phyloP scores from a whole-genome alignment of 2,329 filamentous ascomycete genomes.

The Blastomyces silverae region DNA sequence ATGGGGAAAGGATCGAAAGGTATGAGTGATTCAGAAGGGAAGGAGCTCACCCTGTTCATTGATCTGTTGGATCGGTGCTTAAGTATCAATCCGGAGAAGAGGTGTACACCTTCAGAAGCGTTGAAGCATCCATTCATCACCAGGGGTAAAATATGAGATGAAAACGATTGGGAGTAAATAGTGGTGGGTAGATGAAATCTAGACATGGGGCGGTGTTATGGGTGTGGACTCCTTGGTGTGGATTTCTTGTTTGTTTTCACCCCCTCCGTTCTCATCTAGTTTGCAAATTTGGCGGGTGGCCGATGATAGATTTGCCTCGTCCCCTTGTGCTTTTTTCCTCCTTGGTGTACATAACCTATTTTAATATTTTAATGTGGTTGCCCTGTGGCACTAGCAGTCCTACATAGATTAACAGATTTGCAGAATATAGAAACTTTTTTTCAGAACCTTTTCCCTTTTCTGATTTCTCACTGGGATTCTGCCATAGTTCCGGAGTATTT shows the following conservation, averaged over 20 bases:
- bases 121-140: constrained; percentile 80
- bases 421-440: neutral
- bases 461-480: neutral
- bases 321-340: neutral
- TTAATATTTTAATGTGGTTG: neutral
- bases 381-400: neutral
- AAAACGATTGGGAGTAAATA: neutral
- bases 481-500: neutral
- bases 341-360: neutral
- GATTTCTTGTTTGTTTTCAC: neutral
- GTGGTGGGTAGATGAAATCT: neutral
- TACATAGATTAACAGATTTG: neutral
- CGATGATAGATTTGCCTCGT: neutral
- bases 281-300: neutral
- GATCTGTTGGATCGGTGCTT: constrained; percentile 86
- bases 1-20: constrained; percentile 54
- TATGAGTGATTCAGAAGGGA: constrained; percentile 65
- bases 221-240: neutral
- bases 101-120: constrained; percentile 79
- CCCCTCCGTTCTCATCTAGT: neutral
- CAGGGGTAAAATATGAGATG: constrained; percentile 9
- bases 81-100: constrained; percentile 83
- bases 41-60: constrained; percentile 74
- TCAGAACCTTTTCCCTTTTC: neutral
- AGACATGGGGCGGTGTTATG: constrained; percentile 5